phyloP scores from a whole-genome alignment of 495 filamentous ascomycete species.

The Tuber calosporum region DNA sequence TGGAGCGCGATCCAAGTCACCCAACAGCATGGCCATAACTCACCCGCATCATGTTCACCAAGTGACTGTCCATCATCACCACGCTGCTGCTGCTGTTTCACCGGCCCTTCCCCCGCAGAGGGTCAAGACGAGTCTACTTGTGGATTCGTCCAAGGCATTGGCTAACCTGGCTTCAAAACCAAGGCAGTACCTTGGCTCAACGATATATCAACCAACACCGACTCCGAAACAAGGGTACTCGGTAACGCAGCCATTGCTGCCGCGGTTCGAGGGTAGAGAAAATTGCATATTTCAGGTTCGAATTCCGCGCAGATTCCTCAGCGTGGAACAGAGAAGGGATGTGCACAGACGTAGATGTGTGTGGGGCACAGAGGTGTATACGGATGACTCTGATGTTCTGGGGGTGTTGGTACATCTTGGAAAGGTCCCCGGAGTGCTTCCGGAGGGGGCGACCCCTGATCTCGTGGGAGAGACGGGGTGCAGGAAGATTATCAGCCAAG shows the following conservation, averaged over 20 bases:
- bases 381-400: conserved; percentile 88
- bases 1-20: conserved; percentile 36
- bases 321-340: conserved; percentile 60
- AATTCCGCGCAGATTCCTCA: conserved; percentile 71
- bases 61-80: conserved; percentile 47
- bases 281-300: conserved; percentile 88
- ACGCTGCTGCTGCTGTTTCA: conserved; percentile 47
- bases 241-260: conserved; percentile 60
- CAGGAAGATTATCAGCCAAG: conserved; percentile 31
- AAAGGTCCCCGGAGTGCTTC: conserved; percentile 83
- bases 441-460: conserved; percentile 59
- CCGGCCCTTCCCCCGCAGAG: conserved; percentile 42
- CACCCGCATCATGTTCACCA: conserved; percentile 53
- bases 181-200: conserved; percentile 46
- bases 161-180: conserved; percentile 48
- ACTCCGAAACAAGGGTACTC: conserved; percentile 62
- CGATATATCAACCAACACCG: conserved; percentile 51
- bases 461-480: conserved; percentile 44
- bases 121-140: conserved; percentile 38
- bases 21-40: conserved; percentile 42
- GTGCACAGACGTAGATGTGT: conserved; percentile 69
- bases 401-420: conserved; percentile 90
- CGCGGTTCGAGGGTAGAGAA: conserved; percentile 69
- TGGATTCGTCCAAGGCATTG: conserved; percentile 48
- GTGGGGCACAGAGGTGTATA: conserved; percentile 92